A percentile compares a stretch with the other conserved stretches of the same genome.
Conservation (phyloP, 768 basidiomycete species). For the Tephrocybe rancida region DNA sequence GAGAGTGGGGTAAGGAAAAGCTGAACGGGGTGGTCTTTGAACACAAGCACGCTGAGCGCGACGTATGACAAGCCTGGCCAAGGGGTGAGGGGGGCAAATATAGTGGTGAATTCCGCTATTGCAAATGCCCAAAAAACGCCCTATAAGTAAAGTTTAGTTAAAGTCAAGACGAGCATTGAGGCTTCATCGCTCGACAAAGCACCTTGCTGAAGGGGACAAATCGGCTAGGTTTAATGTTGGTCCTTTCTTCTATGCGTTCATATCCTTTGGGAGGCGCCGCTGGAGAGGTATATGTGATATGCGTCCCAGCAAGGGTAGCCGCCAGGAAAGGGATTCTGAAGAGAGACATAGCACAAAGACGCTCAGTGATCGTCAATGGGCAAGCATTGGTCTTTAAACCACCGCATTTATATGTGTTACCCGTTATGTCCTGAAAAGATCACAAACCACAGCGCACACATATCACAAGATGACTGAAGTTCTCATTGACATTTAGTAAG, state of each 20-base stretch:
- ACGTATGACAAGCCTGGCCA: neutral
- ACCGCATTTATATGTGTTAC: neutral
- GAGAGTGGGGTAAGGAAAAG: neutral
- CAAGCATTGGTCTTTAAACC: neutral
- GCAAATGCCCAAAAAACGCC: neutral
- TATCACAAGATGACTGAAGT: no score
- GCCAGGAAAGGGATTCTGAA: conserved; percentile 1
- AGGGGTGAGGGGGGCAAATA: neutral
- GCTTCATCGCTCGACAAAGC: neutral
- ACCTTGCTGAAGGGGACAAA: conserved; percentile 3
- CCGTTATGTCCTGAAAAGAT: no score
- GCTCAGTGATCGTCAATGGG: no score
- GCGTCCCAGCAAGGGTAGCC: neutral
- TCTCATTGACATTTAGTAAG: no score
- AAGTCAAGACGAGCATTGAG: neutral
- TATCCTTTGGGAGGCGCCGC: neutral
- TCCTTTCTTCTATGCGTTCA: neutral
- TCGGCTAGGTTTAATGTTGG: neutral
- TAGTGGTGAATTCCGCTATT: neutral
- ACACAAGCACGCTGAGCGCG: neutral
- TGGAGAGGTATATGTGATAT: conserved; percentile 2
- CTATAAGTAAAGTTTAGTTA: neutral
- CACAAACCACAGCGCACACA: no score
- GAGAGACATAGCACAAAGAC: conserved; percentile 2
- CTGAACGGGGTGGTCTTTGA: neutral